Evolutionary conservation across 2,329 filamentous ascomycete genomes (phyloP), one percentile per base, ranked within the genome.

Genomic region (Alternaria solani): DNA sequence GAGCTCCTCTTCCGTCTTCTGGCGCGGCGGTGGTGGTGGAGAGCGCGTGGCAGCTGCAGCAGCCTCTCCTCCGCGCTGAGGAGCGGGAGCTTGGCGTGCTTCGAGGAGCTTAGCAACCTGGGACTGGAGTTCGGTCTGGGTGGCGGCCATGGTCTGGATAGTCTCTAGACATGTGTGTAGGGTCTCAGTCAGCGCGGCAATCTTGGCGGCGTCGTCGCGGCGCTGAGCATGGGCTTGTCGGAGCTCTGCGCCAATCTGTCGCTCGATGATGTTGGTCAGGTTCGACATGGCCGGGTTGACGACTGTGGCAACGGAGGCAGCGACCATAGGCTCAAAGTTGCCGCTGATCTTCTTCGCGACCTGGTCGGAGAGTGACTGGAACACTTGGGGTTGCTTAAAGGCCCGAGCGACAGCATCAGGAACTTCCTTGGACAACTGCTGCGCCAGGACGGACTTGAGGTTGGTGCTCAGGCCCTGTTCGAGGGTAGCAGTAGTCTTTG

Each of bases 341-440:
- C 86, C 81, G 5, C 87, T 82, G 30, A 97, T 85, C 49, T 86
- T 88, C 65, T 87, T 86, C 3, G 88, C 84, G 34, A 96, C 85
- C 51, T 88, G 86, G 54, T 96, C 92, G 4, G 90, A 86, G 55
- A 97, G 87, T 7, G 85, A 81, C 70, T 90, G 90, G 64, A 92
- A 82, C 39, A 95, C 83, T 49, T 94, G 89, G 11, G 89, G 88
- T 65, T 90, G 91, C 72, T 92, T 89, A 54, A 97, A 78, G 23
- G 91, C 87, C 65, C 88, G 86, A 47, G 83, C 81, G 58, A 96
- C 82, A 9, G 88, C 85, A 61, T 85, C 82, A 2, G 93, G 92
- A 36, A 98, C 82, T 36, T 96, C 92, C 66, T 88, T 88, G 57
- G 91, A 88, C 43, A 96, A 79, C 2, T 85, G 82, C 41, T 85